Conservation (phyloP, 768 basidiomycete genomes). For the Tricholoma terreum region DNA sequence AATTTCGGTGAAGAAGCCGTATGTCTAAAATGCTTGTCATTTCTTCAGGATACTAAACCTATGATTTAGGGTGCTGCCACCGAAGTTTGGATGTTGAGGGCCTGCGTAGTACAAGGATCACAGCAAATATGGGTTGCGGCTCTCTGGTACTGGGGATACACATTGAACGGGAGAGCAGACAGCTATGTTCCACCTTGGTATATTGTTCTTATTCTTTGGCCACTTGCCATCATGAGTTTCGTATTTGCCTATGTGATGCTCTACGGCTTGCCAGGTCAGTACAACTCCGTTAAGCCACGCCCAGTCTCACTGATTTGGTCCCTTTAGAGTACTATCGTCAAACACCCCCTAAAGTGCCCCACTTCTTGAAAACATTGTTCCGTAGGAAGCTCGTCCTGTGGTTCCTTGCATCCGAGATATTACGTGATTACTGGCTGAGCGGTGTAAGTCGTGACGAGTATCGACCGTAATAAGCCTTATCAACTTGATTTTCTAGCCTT, state of each 20-base stretch:
- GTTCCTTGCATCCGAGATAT: slow-evolving; percentile 90
- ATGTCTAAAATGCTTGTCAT: slow-evolving; percentile 20
- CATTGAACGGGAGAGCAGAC: slow-evolving; percentile 54
- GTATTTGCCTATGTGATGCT: slow-evolving; percentile 81
- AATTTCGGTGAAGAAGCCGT: slow-evolving; percentile 98
- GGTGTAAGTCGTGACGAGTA: slow-evolving; percentile 52
- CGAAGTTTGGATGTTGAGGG: slow-evolving; percentile 89
- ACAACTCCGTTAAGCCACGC: neutral
- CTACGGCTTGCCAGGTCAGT: slow-evolving; percentile 79
- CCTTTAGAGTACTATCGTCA: slow-evolving; percentile 79
- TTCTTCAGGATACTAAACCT: slow-evolving; percentile 4
- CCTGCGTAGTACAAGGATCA: slow-evolving; percentile 91
- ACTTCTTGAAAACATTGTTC: slow-evolving; percentile 87
- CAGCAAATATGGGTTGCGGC: slow-evolving; percentile 97
- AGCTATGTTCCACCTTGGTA: slow-evolving; percentile 73
- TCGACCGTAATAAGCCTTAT: neutral
- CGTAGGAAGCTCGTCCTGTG: slow-evolving; percentile 89
- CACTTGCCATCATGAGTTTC: slow-evolving; percentile 71
- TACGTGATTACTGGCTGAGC: slow-evolving; percentile 91
- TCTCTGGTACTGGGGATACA: slow-evolving; percentile 94
- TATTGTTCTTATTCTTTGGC: slow-evolving; percentile 82
- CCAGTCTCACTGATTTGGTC: slow-evolving; percentile 9
- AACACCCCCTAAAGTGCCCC: slow-evolving; percentile 92
- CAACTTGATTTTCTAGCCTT: slow-evolving; percentile 49
- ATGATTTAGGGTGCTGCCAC: slow-evolving; percentile 77